Evolutionary conservation across 1,284 basidiomycete species (phyloP).

Genomic region (Mycena citricolor): DNA sequence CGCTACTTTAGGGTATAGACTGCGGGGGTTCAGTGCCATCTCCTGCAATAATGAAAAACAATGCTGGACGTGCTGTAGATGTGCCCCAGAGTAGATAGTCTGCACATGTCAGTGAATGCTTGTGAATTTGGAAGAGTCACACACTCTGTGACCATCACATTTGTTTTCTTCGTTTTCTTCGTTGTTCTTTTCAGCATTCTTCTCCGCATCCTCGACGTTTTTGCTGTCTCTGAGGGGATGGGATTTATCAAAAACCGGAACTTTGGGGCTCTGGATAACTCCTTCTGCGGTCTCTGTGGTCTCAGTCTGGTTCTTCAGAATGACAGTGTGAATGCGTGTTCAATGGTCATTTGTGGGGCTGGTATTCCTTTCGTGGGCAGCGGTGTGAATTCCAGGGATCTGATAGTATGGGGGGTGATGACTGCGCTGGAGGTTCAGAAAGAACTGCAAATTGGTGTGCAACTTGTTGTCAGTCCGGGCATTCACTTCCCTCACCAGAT

Average conservation of each 20-base stretch:
- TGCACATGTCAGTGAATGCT: neutral
- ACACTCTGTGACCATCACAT: too few relatives aligned
- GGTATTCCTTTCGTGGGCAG: too few relatives aligned
- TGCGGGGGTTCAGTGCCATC: slow-evolving; percentile 1
- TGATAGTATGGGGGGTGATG: slow-evolving; percentile 16
- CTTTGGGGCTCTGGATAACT: neutral
- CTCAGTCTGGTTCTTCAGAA: neutral
- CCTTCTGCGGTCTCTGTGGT: neutral
- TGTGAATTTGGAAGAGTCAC: too few relatives aligned
- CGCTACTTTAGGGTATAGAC: slow-evolving; percentile 19
- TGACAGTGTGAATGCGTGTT: too few relatives aligned
- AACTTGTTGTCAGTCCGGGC: neutral
- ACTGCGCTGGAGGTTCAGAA: slow-evolving; percentile 10
- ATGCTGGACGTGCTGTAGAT: neutral
- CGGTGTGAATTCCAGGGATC: slow-evolving; percentile 7
- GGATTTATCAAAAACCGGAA: neutral
- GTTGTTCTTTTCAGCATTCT: neutral
- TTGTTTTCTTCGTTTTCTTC: too few relatives aligned
- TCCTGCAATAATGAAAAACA: slow-evolving; percentile 3
- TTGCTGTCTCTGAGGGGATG: neutral
- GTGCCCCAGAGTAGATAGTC: slow-evolving; percentile 1
- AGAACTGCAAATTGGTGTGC: slow-evolving; percentile 11
- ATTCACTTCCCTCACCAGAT: slow-evolving; percentile 17
- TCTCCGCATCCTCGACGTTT: neutral
- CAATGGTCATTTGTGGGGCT: too few relatives aligned